Evolutionary conservation across 352 stramenopile genomes (phyloP), one percentile per base, ranked within the genome.

Genomic region (Elongisporangium senticosum): DNA sequence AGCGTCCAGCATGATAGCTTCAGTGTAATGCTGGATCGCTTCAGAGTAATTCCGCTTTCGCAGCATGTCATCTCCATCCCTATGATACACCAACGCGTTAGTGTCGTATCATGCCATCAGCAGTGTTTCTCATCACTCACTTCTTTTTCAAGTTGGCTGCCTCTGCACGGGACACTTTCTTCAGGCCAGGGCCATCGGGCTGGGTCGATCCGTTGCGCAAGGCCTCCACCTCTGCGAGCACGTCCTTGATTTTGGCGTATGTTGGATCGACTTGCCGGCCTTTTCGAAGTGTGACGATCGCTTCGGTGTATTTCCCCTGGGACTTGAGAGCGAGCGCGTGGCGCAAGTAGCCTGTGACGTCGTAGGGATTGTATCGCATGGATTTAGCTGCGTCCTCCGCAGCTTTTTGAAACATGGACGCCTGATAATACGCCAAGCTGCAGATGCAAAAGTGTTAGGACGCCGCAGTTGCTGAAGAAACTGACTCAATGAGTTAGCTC

Each of bases 301-400:
- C 80, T 53, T 94, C 83, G 22, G 73, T 79, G 67, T 89, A 94
- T 47, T 81, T 76, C 2, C 79, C 77, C 59, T 97, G 65, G 13
- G 78, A 71, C 65, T 97, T 97, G 49, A 98, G 70, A 13, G 92
- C 95, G 15, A 96, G 84, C 14, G 92, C 95, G 26, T 97, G 77
- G 48, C 93, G 90, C 61, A 97, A 88, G 67, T 98, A 98, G 8
- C 79, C 83, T 75, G 51, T 98, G 22, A 96, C 90, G 59, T 98
- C 97, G 56, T 92, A 90, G 20, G 90, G 92, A 59, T 98, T 96
- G 49, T 96, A 95, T 40, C 90, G 83, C 67, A 98, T 96, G 55
- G 91, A 98, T 6, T 77, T 76, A 21, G 88, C 82, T 15, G 79
- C 88, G 48, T 97, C 93, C 14, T 96, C 80, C 3, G 79, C 89